Conservation (phyloP, 116 monocot genomes). For the Iris pallida region DNA sequence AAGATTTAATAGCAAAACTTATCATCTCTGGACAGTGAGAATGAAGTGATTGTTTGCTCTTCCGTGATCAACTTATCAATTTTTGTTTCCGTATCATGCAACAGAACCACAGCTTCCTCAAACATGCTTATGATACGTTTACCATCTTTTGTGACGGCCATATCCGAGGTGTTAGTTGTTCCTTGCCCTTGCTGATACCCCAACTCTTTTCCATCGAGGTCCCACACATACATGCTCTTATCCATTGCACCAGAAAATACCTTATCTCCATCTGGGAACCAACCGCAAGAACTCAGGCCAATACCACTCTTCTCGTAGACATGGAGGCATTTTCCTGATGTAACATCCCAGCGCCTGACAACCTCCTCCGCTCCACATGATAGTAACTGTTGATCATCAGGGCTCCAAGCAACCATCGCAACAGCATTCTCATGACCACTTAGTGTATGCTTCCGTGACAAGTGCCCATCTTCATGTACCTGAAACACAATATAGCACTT, state of each 20-base stretch:
- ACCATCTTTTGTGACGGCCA: slow-evolving; percentile 48
- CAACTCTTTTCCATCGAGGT: slow-evolving; percentile 37
- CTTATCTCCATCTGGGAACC: slow-evolving; percentile 49
- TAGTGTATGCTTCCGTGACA: slow-evolving; percentile 51
- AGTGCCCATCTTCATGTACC: slow-evolving; percentile 49
- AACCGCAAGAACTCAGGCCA: slow-evolving; percentile 53
- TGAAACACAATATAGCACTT: slow-evolving; percentile 4
- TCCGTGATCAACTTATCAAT: slow-evolving; percentile 30
- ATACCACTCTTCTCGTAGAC: slow-evolving; percentile 39
- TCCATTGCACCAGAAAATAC: slow-evolving; percentile 39
- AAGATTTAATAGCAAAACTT: slow-evolving; percentile 59
- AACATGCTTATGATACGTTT: slow-evolving; percentile 37
- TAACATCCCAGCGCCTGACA: slow-evolving; percentile 51
- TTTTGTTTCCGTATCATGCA: slow-evolving; percentile 45
- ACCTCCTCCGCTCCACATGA: slow-evolving; percentile 67
- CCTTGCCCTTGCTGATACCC: slow-evolving; percentile 46
- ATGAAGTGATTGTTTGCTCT: slow-evolving; percentile 49
- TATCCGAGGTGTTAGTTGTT: slow-evolving; percentile 33
- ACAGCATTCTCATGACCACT: slow-evolving; percentile 50
- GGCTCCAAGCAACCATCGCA: slow-evolving; percentile 65
- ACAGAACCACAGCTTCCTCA: slow-evolving; percentile 34
- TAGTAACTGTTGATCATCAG: slow-evolving; percentile 56
- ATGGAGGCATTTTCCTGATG: slow-evolving; percentile 46
- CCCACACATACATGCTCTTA: slow-evolving; percentile 46
- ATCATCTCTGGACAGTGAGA: slow-evolving; percentile 55